Percentiles rank a stretch among this genome's conserved stretches.
Conservation (phyloP, 2,329 filamentous ascomycete species). For the Diaporthe sp. region DNA sequence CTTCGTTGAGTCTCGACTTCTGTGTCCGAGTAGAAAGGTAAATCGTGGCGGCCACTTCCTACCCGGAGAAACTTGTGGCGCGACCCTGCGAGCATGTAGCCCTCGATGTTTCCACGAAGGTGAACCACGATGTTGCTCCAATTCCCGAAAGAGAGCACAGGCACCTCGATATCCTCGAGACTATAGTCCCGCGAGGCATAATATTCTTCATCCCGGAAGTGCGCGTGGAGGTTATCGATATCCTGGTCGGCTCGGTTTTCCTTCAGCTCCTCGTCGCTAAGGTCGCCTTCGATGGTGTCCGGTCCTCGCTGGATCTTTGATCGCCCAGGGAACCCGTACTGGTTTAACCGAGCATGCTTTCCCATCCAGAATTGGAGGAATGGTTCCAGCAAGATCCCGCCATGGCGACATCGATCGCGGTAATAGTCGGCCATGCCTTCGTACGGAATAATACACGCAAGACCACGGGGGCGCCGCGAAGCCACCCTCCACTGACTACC, state of each 20-base stretch:
- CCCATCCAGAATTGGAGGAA: constrained; percentile 73
- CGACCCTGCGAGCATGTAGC: constrained; percentile 69
- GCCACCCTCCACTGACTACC: constrained; percentile 55
- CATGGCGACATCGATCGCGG: constrained; percentile 63
- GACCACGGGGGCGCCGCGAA: constrained; percentile 49
- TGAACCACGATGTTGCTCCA: constrained; percentile 75
- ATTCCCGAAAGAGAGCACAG: constrained; percentile 71
- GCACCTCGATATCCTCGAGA: constrained; percentile 70
- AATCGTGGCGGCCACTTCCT: constrained; percentile 72
- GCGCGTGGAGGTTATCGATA: constrained; percentile 51
- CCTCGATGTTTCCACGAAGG: constrained; percentile 72
- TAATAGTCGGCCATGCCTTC: constrained; percentile 59
- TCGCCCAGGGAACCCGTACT: constrained; percentile 67
- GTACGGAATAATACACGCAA: constrained; percentile 53
- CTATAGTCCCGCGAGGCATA: constrained; percentile 71
- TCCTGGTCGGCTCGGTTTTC: constrained; percentile 54
- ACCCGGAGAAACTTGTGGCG: constrained; percentile 73
- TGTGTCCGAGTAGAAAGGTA: constrained; percentile 74
- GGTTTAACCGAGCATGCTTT: constrained; percentile 69
- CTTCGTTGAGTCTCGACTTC: constrained; percentile 71
- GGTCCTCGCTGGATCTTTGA: constrained; percentile 62
- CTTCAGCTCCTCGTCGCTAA: constrained; percentile 58
- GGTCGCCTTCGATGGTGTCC: constrained; percentile 65
- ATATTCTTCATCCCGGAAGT: constrained; percentile 68
- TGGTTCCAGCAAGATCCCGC: constrained; percentile 63